phyloP scores from a whole-genome alignment of 2,329 filamentous ascomycete species.

The Fusarium algeriense region DNA sequence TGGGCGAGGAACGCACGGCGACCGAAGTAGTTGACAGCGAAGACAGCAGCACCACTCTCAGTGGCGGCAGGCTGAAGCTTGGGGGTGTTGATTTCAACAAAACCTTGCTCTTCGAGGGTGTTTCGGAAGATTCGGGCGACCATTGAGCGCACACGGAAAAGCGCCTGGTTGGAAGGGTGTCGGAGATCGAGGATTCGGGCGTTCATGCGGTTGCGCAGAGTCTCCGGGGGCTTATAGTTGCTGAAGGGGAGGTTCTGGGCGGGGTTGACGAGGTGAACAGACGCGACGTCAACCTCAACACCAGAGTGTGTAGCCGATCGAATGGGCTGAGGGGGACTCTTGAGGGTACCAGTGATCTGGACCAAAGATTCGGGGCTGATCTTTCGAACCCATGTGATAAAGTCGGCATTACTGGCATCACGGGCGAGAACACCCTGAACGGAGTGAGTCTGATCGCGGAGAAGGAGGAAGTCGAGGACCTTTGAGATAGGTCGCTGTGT shows the following conservation, averaged over 20 bases:
- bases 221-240: slow-evolving; percentile 74
- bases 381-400: slow-evolving; percentile 90
- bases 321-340: slow-evolving; percentile 79
- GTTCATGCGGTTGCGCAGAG: slow-evolving; percentile 74
- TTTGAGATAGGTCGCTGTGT: slow-evolving; percentile 85
- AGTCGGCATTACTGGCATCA: slow-evolving; percentile 66
- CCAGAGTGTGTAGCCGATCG: slow-evolving; percentile 81
- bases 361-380: slow-evolving; percentile 83
- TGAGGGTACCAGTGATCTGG: slow-evolving; percentile 78
- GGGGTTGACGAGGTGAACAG: slow-evolving; percentile 64
- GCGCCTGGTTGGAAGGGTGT: slow-evolving; percentile 86
- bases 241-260: slow-evolving; percentile 64
- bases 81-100: slow-evolving; percentile 94
- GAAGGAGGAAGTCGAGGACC: slow-evolving; percentile 85
- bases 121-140: slow-evolving; percentile 84
- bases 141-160: slow-evolving; percentile 87
- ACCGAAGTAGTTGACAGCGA: slow-evolving; percentile 92
- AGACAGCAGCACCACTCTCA: slow-evolving; percentile 91
- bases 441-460: slow-evolving; percentile 85
- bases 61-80: slow-evolving; percentile 92
- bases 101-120: slow-evolving; percentile 79
- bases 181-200: slow-evolving; percentile 88
- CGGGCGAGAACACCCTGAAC: slow-evolving; percentile 81
- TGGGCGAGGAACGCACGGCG: slow-evolving; percentile 89
- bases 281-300: slow-evolving; percentile 77